Evolutionary conservation across 352 stramenopile genomes (phyloP).

Genomic region (Globisporangium megalacanthum): DNA sequence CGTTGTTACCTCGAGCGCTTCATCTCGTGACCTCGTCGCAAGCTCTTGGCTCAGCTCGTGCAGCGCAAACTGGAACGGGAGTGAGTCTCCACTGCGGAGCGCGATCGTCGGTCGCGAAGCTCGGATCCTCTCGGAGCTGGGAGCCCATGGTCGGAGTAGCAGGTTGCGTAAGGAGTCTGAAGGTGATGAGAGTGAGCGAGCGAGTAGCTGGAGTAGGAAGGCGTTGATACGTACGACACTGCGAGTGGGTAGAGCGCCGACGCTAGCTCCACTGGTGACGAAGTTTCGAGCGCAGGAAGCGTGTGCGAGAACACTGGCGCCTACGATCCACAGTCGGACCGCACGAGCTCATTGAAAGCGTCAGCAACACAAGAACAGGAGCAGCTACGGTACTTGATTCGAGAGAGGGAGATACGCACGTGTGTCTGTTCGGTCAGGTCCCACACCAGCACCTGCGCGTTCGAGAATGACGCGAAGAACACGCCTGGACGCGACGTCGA

Average conservation of each 20-base stretch:
- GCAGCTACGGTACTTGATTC: too few species aligned
- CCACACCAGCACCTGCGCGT: constrained; percentile 42
- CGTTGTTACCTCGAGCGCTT: constrained; percentile 14
- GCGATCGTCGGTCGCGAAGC: constrained; percentile 44
- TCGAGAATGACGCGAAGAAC: constrained; percentile 52
- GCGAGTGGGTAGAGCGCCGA: constrained; percentile 31
- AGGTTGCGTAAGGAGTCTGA: background rate
- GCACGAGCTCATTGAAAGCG: too few species aligned
- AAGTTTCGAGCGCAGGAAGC: constrained; percentile 16
- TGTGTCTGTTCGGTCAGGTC: constrained; percentile 42
- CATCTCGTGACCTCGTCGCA: constrained; percentile 9
- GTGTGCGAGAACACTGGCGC: constrained; percentile 26
- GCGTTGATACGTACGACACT: constrained; percentile 29
- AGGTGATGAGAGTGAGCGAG: background rate
- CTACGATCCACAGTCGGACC: constrained; percentile 8
- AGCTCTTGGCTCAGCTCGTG: constrained; percentile 21
- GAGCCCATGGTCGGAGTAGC: background rate
- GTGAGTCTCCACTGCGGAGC: constrained; percentile 13
- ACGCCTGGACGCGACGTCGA: constrained; percentile 42
- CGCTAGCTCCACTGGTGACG: constrained; percentile 19
- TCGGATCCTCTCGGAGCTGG: constrained; percentile 42
- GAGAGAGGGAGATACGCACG: constrained; percentile 14
- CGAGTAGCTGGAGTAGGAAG: too few species aligned
- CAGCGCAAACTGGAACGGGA: constrained; percentile 23
- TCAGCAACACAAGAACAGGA: too few species aligned